Evolutionary conservation across 495 filamentous ascomycete genomes (phyloP).

Genomic region (Penicillium pulvis): DNA sequence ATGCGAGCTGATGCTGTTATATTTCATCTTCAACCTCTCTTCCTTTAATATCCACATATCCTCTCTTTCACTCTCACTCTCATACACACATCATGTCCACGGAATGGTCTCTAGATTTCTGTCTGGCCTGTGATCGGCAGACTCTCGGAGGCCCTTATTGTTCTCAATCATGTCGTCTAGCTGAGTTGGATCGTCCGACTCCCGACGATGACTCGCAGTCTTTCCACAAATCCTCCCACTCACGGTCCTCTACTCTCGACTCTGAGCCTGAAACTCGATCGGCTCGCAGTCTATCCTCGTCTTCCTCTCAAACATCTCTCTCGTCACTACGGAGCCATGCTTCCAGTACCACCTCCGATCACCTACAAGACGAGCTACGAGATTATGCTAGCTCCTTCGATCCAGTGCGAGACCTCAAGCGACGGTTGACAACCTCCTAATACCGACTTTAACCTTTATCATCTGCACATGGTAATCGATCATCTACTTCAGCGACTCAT

Average conservation of each 20-base stretch:
- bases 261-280: slow-evolving; percentile 18
- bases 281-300: slow-evolving; percentile 62
- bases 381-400: slow-evolving; percentile 89
- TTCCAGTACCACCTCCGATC: slow-evolving; percentile 62
- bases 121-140: slow-evolving; percentile 90
- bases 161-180: slow-evolving; percentile 88
- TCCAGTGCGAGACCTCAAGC: slow-evolving; percentile 67
- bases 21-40: background rate
- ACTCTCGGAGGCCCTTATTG: slow-evolving; percentile 80
- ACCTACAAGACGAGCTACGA: slow-evolving; percentile 76
- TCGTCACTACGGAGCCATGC: slow-evolving; percentile 72
- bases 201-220: slow-evolving; percentile 26
- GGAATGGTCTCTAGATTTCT: slow-evolving; percentile 91
- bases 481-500: slow-evolving; percentile 14
- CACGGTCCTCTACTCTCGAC: slow-evolving; percentile 42
- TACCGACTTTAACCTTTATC: background rate
- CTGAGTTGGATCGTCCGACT: slow-evolving; percentile 75
- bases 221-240: slow-evolving; percentile 42
- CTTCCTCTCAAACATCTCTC: slow-evolving; percentile 83
- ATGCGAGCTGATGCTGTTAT: background rate
- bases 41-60: background rate
- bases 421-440: slow-evolving; percentile 53
- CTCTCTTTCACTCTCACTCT: slow-evolving; percentile 3
- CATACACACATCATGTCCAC: slow-evolving; percentile 58
- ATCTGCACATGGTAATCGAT: background rate